Conservation (phyloP, 495 filamentous ascomycete genomes). For the Xylaria flabelliformis region DNA sequence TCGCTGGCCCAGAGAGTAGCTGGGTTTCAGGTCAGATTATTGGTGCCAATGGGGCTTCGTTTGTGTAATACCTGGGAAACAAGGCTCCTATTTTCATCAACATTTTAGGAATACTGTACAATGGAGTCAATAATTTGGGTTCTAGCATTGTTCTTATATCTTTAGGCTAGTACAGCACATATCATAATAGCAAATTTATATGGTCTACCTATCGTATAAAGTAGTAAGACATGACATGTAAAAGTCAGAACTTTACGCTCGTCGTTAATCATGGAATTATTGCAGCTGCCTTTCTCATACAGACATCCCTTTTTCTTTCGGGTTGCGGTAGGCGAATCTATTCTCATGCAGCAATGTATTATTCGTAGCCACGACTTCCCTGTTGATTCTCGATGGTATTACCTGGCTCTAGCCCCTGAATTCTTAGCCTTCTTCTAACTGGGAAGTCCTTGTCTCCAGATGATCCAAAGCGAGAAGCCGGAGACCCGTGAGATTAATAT, state of each 20-base stretch:
- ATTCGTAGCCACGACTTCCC: not conserved
- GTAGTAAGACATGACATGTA: not conserved
- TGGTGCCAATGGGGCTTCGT: conserved; percentile 63
- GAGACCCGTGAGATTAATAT: too few relatives aligned
- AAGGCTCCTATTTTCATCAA: not conserved
- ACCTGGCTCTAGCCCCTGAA: not conserved
- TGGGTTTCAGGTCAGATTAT: conserved; percentile 71
- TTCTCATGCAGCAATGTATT: not conserved
- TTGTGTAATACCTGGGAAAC: conserved; percentile 32
- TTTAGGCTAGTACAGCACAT: not conserved
- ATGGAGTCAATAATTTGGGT: not conserved
- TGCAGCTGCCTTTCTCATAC: not conserved
- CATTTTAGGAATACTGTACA: not conserved
- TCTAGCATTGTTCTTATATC: not conserved
- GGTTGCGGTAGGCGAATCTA: not conserved
- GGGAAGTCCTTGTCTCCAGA: too few relatives aligned
- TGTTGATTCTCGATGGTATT: not conserved
- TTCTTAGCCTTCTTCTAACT: not conserved
- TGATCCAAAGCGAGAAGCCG: too few relatives aligned
- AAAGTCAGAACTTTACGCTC: not conserved
- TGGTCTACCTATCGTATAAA: not conserved
- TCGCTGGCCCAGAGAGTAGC: conserved; percentile 54
- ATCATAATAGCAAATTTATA: not conserved
- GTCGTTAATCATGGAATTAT: not conserved
- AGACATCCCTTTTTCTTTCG: not conserved